Evolutionary conservation across 2,329 filamentous ascomycete genomes (phyloP), one percentile per base, ranked within the genome.

Genomic region (Pseudogymnoascus sp.): DNA sequence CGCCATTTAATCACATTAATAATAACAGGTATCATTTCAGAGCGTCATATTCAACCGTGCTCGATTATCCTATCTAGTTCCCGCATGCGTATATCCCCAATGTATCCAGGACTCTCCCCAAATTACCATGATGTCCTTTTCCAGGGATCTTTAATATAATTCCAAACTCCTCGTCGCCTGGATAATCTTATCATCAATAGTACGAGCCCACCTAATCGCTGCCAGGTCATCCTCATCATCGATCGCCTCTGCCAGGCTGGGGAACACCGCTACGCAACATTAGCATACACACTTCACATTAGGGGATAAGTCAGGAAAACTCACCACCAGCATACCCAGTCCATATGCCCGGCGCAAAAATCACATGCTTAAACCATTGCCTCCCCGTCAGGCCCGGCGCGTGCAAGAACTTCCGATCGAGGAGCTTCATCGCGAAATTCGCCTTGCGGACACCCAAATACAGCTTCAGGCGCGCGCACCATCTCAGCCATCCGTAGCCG

Each of bases 361-460:
- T 89, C 2, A 96, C 88, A 71, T 97, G 93, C 78, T 97, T 97
- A 79, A 93, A 97, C 92, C 92, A 97, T 23, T 79, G 79, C 65
- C 93, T 80, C 1, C 86, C 85, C 73, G 96, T 93, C 19, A 97
- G 77, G 0, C 93, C 93, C 2, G 82, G 80, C 4, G 84, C 77
- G 70, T 91, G 88, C 66, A 97, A 70, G 75, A 97, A 96, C 61
- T 87, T 80, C 15, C 92, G 82, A 75, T 97, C 93, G 0, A 97
- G 77, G 8, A 80, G 79, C 81, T 96, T 96, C 79, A 96, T 96
- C 73, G 89, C 89, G 33, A 79, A 80, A 75, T 97, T 97, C 50
- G 88, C 83, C 10, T 76, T 79, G 28, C 85, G 82, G 62, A 96
- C 84, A 17, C 83, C 78, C 63, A 83, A 80, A 65, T 82, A 83